A percentile compares a stretch with the other conserved stretches of the same genome.
Conservation (phyloP, 169 alveolate genomes). For the Plasmodium gaboni region DNA sequence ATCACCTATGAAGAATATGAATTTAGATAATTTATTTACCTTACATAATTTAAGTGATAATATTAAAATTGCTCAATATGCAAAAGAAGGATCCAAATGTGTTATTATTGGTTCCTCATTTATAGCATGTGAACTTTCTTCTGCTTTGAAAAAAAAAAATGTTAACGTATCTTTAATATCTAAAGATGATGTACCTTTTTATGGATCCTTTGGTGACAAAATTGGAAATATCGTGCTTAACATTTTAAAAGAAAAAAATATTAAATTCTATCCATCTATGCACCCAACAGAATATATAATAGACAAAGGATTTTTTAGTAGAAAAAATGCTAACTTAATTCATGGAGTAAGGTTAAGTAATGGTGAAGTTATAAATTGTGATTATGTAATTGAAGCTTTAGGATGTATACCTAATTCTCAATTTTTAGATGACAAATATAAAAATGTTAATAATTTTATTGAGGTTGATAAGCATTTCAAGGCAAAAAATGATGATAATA, state of each 20-base stretch:
- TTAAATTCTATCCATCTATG: slow-evolving; percentile 69
- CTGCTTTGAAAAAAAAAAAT: slow-evolving; percentile 80
- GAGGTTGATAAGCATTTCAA: slow-evolving; percentile 79
- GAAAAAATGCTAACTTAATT: slow-evolving; percentile 67
- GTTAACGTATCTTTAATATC: slow-evolving; percentile 83
- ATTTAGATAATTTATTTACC: slow-evolving; percentile 77
- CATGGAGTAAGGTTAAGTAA: slow-evolving; percentile 80
- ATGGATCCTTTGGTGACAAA: slow-evolving; percentile 78
- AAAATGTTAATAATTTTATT: slow-evolving; percentile 76
- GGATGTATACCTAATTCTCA: slow-evolving; percentile 83
- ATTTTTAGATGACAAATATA: slow-evolving; percentile 76
- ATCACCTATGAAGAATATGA: slow-evolving; percentile 12
- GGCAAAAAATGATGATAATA: slow-evolving; percentile 80
- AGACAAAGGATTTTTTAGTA: slow-evolving; percentile 20
- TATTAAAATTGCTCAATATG: slow-evolving; percentile 40
- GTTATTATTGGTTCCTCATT: slow-evolving; percentile 86
- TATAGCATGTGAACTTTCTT: slow-evolving; percentile 85
- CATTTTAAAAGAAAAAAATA: slow-evolving; percentile 78
- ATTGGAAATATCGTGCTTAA: slow-evolving; percentile 77
- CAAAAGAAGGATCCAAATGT: slow-evolving; percentile 79
- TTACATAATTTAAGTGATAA: slow-evolving; percentile 79
- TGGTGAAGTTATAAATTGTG: slow-evolving; percentile 81
- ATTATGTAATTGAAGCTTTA: slow-evolving; percentile 86
- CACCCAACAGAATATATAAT: slow-evolving; percentile 75
- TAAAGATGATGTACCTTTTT: slow-evolving; percentile 78